Conservation (phyloP, 2,329 filamentous ascomycete species). For the Epichloe coenophiala region DNA sequence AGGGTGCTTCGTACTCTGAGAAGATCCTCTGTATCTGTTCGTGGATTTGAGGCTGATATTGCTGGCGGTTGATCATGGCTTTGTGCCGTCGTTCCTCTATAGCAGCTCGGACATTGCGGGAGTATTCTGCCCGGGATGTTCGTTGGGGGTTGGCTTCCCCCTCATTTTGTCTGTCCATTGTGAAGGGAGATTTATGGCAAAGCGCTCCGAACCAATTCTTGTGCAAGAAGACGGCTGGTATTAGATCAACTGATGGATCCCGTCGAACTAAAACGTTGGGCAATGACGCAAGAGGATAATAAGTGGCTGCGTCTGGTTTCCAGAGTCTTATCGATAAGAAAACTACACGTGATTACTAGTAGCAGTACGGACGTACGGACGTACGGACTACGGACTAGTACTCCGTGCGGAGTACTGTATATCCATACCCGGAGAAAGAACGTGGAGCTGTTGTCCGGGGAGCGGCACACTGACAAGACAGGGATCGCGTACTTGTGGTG, state of each 20-base stretch:
- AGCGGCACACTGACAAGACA: neutral
- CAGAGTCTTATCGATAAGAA: neutral
- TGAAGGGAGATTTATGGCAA: neutral
- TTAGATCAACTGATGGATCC: neutral
- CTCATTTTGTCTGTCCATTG: conserved; percentile 9
- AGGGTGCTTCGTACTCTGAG: conserved; percentile 18
- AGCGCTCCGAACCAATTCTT: neutral
- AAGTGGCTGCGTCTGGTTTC: conserved; percentile 8
- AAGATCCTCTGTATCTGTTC: conserved; percentile 20
- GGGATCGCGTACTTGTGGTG: neutral
- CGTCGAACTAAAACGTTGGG: neutral
- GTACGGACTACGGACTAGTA: neutral
- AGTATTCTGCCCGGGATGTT: conserved; percentile 10
- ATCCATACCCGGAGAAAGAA: neutral
- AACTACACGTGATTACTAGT: neutral
- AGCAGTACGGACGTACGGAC: neutral
- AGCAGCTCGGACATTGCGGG: conserved; percentile 14
- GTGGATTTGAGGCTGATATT: conserved; percentile 17
- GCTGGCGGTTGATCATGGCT: conserved; percentile 15
- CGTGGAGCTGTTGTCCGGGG: neutral
- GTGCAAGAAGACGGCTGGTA: neutral
- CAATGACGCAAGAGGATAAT: conserved; percentile 6
- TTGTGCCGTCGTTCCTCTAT: conserved; percentile 20
- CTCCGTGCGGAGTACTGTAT: neutral
- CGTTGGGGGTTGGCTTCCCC: conserved; percentile 15